Evolutionary conservation across 495 filamentous ascomycete genomes (phyloP).

Genomic region (Trichoderma asperelloides): DNA sequence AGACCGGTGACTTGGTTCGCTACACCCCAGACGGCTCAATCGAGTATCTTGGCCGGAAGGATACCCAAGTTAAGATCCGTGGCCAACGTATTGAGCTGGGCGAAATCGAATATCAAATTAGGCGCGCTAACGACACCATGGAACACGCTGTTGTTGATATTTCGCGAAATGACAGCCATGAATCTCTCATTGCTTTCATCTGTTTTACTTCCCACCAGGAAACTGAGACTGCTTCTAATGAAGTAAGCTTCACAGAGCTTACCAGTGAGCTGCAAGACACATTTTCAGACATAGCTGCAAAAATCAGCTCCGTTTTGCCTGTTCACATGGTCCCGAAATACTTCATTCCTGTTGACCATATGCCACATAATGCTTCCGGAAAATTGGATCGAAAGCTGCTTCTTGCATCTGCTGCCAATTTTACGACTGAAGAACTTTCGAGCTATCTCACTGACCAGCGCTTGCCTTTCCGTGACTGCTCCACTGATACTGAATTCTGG

Average conservation of each 20-base stretch:
- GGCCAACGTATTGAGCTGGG: conserved; percentile 24
- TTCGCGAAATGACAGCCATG: conserved; percentile 15
- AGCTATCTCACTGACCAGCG: conserved; percentile 3
- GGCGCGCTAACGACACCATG: neutral
- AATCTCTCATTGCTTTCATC: conserved; percentile 24
- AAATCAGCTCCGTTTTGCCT: conserved; percentile 34
- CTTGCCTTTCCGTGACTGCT: conserved; percentile 14
- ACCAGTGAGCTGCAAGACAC: conserved; percentile 59
- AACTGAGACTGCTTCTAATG: conserved; percentile 13
- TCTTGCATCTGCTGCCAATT: conserved; percentile 20
- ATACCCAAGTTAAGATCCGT: conserved; percentile 22
- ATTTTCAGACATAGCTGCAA: conserved; percentile 66
- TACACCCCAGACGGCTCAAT: conserved; percentile 24
- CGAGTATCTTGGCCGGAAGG: conserved; percentile 17
- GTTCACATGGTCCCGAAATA: conserved; percentile 16
- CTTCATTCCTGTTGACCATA: conserved; percentile 9
- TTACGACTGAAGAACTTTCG: neutral
- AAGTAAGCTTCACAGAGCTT: conserved; percentile 34
- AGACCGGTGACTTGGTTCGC: conserved; percentile 41
- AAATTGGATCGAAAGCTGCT: conserved; percentile 57
- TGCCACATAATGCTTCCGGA: conserved; percentile 26
- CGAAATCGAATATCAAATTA: conserved; percentile 18
- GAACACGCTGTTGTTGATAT: conserved; percentile 14
- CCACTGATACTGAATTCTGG: conserved; percentile 11
- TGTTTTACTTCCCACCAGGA: neutral